Percentiles rank a stretch among this genome's conserved stretches.
Conservation (phyloP, 1,284 basidiomycete species). For the Ganoderma multipileum region DNA sequence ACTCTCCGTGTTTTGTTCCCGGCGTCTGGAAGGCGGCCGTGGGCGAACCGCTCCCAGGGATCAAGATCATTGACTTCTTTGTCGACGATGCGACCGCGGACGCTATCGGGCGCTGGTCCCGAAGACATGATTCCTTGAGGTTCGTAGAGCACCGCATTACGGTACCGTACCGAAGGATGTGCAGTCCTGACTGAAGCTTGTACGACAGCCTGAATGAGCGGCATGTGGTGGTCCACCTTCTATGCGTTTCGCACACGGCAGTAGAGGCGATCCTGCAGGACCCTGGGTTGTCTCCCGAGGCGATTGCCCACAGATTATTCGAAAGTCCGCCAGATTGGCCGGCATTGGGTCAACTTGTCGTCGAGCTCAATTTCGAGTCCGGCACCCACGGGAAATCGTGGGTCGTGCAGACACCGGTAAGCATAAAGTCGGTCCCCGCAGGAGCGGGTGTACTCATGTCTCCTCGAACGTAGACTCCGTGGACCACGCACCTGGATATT, state of each 20-base stretch:
- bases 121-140: conserved; percentile 33
- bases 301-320: conserved; percentile 42
- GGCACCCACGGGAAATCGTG: conserved; percentile 33
- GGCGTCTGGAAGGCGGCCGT: conserved; percentile 48
- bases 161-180: background rate
- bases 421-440: conserved; percentile 17
- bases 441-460: background rate
- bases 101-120: conserved; percentile 35
- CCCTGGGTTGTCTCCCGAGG: conserved; percentile 34
- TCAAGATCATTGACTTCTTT: conserved; percentile 42
- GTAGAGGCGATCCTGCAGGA: conserved; percentile 31
- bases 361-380: conserved; percentile 48
- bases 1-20: conserved; percentile 38
- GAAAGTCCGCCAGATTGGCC: conserved; percentile 55
- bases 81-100: conserved; percentile 43
- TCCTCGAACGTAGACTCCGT: background rate
- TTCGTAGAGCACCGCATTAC: conserved; percentile 23
- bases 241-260: conserved; percentile 46
- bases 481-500: conserved; percentile 43
- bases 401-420: conserved; percentile 46
- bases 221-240: conserved; percentile 46
- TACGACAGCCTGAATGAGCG: conserved; percentile 21
- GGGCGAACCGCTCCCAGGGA: conserved; percentile 38
- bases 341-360: conserved; percentile 48
- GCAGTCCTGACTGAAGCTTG: conserved; percentile 30